These are phyloP conservation scores for Linnemannia zychae DNA, from an alignment of 192 early-diverging fungal genomes.

Conservation along the genomic window DNA sequence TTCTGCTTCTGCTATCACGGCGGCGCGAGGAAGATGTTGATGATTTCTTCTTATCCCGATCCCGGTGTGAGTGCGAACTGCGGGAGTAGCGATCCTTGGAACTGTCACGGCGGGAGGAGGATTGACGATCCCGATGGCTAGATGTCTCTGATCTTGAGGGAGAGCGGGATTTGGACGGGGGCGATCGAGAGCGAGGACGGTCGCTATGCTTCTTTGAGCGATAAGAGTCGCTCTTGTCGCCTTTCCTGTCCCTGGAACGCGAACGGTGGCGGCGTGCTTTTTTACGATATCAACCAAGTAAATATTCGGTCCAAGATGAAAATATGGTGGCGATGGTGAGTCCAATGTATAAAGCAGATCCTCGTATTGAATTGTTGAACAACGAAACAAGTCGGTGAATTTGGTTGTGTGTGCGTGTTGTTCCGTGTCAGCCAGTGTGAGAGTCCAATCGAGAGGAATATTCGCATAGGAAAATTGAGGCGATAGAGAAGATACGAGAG, in stretches of 20 bases:
- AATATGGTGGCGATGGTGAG: neutral
- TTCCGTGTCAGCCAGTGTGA: neutral
- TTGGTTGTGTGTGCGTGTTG: neutral
- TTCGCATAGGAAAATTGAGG: neutral
- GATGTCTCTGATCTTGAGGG: slow-evolving; percentile 21
- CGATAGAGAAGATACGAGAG: neutral
- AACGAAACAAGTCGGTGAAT: neutral
- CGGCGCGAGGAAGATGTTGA: slow-evolving; percentile 14
- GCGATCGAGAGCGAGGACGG: slow-evolving; percentile 21
- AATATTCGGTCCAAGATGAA: neutral
- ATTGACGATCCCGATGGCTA: slow-evolving; percentile 16
- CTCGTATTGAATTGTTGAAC: neutral
- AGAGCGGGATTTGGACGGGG: slow-evolving; percentile 23
- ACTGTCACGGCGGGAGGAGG: neutral
- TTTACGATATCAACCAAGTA: neutral
- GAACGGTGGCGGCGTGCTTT: slow-evolving; percentile 27
- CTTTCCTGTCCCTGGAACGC: neutral
- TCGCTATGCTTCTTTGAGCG: neutral
- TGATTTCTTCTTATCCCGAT: neutral
- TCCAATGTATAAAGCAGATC: neutral
- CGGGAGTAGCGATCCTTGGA: slow-evolving; percentile 21
- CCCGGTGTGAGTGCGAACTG: neutral
- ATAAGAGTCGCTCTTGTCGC: neutral
- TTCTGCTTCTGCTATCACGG: slow-evolving; percentile 18
- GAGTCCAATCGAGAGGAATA: slow-evolving; percentile 1